These are phyloP conservation scores for Rhodamnia argentea DNA, from an alignment of 345 rosid genomes.

Conservation along the genomic window DNA sequence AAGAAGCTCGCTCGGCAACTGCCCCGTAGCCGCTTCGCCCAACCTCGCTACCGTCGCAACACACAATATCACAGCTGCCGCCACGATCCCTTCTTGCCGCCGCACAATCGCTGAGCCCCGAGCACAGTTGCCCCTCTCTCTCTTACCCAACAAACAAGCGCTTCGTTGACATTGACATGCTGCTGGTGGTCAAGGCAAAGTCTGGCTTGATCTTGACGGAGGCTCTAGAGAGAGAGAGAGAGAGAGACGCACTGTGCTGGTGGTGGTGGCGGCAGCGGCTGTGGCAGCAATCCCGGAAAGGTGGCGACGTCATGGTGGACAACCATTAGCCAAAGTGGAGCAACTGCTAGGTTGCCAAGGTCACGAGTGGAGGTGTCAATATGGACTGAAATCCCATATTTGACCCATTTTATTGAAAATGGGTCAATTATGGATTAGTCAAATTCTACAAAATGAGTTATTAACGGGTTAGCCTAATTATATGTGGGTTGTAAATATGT, in stretches of 20 bases:
- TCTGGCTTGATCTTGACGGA: not conserved
- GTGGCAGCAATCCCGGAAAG: not conserved
- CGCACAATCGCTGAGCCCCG: not conserved
- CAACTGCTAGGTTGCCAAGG: not conserved
- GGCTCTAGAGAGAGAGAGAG: not conserved
- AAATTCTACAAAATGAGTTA: too few species aligned
- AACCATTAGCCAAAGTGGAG: not conserved
- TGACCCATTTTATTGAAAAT: too few species aligned
- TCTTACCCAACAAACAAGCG: not conserved
- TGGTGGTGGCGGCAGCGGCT: accelerated
- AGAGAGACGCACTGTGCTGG: too few species aligned
- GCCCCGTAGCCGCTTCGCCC: not conserved
- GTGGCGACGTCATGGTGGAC: not conserved
- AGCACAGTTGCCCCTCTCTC: not conserved
- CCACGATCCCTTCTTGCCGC: not conserved
- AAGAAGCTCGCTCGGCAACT: not conserved
- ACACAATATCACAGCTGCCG: not conserved
- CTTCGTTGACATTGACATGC: not conserved
- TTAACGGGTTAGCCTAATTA: too few species aligned
- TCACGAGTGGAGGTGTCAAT: not conserved
- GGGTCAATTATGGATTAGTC: too few species aligned
- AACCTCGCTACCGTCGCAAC: not conserved
- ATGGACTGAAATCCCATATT: too few species aligned
- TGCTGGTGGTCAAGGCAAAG: not conserved
- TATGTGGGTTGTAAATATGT: too few species aligned